Conservation (phyloP, 768 basidiomycete species). For the Scleroderma citrinum region DNA sequence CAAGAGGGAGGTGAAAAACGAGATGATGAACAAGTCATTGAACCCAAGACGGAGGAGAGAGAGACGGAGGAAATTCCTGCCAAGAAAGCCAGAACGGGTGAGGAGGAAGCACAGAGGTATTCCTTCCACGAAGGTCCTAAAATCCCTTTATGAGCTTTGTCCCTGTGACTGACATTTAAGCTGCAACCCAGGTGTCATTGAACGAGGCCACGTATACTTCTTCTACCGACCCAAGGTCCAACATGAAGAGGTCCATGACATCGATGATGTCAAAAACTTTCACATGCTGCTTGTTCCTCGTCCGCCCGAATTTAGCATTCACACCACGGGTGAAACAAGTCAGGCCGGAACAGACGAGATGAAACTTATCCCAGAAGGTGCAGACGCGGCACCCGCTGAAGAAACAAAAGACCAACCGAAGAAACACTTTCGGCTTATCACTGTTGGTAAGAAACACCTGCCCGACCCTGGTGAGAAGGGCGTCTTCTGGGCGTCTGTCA, state of each 20-base stretch:
- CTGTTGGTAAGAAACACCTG: constrained; percentile 53
- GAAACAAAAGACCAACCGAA: constrained; percentile 28
- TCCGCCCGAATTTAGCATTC: constrained; percentile 37
- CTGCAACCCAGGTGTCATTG: constrained; percentile 41
- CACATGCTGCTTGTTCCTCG: constrained; percentile 57
- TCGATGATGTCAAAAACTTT: constrained; percentile 54
- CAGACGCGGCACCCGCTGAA: constrained; percentile 44
- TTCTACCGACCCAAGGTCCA: constrained; percentile 58
- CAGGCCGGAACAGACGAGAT: constrained; percentile 28
- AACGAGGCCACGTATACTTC: constrained; percentile 59
- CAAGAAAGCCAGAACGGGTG: constrained; percentile 13
- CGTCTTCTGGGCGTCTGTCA: constrained; percentile 49
- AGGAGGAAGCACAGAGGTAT: constrained; percentile 15
- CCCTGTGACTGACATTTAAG: neutral
- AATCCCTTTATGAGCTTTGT: neutral
- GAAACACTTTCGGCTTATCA: constrained; percentile 45
- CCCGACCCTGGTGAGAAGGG: constrained; percentile 46
- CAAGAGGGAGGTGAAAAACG: constrained; percentile 19
- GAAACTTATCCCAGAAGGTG: constrained; percentile 37
- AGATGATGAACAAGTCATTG: constrained; percentile 15
- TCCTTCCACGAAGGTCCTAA: constrained; percentile 7
- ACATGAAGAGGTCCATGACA: constrained; percentile 42
- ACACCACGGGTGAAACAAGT: constrained; percentile 5
- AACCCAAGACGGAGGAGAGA: constrained; percentile 9
- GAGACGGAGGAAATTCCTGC: constrained; percentile 4